Base-by-base conservation (phyloP, 768 basidiomycete species). In the Macrolepiota albuminosa region DNA sequence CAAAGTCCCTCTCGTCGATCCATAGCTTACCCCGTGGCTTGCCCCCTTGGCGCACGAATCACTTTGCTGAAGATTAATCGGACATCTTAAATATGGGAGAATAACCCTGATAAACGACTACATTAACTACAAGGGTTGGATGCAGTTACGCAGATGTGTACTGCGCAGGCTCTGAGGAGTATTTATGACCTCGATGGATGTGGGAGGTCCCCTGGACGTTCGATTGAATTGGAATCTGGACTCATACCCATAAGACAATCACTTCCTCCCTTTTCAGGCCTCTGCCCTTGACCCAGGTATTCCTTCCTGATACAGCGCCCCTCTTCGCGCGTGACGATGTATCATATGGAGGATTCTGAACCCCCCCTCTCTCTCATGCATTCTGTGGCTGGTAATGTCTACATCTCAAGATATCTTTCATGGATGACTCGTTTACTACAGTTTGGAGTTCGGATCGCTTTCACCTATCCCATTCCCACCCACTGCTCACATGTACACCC, bases 141-240 rank as follows among this genome's bases (percentile, higher is more conserved):
- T n/a, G n/a, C 40, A 46, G 48, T 54, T 18, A 31, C 48, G 39
- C n/a, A 46, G 47, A 31, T 18, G 42, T 11, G 34, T 24, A 50
- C 46, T 36, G 43, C 54, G 6, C 29, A 50, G 36, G 57, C 36
- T 50, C 56, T 34, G 55, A 60, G 52, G 60, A 60, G 42, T 64
- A 63, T 65, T 60, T 65, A 65, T 64, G 54, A 60, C 62, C 62
- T 67, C 56, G 37, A 54, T 37, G 56, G 56, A 54, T 53, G 48
- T 51, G 16, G 56, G 54, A 60, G 59, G 60, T 60, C 33, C 34
- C 29, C 36, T 54, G 61, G 55, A 67, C 52, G 46, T 50, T 57
- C 21, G 48, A 50, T 51, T 24, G 51, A 34, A 61, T 61, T 51
- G 54, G 46, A 61, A 51, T 62, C 55, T 51, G 54, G 46, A 61